phyloP scores from a whole-genome alignment of 768 basidiomycete genomes.

The Scleroderma bovista region DNA sequence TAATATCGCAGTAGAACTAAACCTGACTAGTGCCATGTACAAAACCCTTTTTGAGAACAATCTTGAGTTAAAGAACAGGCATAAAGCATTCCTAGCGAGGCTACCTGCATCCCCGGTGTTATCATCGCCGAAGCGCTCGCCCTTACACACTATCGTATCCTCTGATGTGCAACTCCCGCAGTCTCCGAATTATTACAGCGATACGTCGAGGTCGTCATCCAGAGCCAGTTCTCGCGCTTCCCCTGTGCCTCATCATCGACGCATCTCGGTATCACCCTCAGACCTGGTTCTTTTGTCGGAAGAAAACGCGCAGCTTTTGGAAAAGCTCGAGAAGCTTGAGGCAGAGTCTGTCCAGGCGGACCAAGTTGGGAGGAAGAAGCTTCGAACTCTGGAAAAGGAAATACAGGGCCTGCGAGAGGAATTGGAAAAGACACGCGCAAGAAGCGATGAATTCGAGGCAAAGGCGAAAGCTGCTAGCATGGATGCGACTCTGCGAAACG shows the following conservation, averaged over 20 bases:
- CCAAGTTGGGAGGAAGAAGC: constrained; percentile 57
- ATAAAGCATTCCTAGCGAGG: constrained; percentile 64
- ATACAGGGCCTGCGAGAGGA: constrained; percentile 69
- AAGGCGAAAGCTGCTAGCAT: constrained; percentile 43
- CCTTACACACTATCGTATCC: constrained; percentile 19
- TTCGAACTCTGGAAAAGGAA: constrained; percentile 75
- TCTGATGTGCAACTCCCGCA: constrained; percentile 23
- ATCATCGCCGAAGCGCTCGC: constrained; percentile 26
- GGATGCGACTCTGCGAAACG: constrained; percentile 20
- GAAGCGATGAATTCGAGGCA: constrained; percentile 67
- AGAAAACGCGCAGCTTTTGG: constrained; percentile 77
- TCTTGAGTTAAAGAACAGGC: constrained; percentile 60
- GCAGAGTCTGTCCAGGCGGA: constrained; percentile 63
- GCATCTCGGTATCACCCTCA: constrained; percentile 59
- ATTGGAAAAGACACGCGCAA: constrained; percentile 68
- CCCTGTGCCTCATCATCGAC: constrained; percentile 23
- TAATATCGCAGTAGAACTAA: constrained; percentile 47
- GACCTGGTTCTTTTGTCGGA: constrained; percentile 71
- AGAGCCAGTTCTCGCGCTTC: constrained; percentile 13
- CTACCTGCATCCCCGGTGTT: constrained; percentile 44
- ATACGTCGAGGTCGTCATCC: constrained; percentile 21
- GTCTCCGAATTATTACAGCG: constrained; percentile 30
- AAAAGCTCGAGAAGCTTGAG: constrained; percentile 73
- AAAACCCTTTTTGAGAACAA: constrained; percentile 69
- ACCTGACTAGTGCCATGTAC: constrained; percentile 59